A percentile compares a stretch with the other conserved stretches of the same genome.
These are phyloP conservation scores for Psidium friedrichsthalianum DNA, from an alignment of 345 rosid species.

Conservation along the genomic window DNA sequence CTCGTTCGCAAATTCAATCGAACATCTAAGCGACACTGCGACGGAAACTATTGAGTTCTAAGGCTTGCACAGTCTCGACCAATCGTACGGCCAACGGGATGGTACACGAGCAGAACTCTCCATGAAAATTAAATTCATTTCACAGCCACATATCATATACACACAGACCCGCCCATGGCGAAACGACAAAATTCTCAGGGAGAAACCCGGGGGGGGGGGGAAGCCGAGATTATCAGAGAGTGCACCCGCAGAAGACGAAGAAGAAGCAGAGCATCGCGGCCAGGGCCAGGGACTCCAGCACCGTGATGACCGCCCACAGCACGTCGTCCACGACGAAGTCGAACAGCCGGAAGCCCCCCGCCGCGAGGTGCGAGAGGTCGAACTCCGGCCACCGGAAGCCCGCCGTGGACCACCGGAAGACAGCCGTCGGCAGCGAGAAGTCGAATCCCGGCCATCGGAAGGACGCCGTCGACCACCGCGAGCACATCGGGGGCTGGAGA, in stretches of 20 bases:
- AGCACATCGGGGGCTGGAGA: background rate
- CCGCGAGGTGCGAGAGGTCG: constrained; percentile 27
- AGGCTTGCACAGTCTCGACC: background rate
- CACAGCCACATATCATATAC: background rate
- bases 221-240: constrained; percentile 19
- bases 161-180: background rate
- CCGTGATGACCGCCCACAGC: constrained; percentile 46
- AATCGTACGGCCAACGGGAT: background rate
- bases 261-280: constrained; percentile 60
- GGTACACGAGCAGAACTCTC: background rate
- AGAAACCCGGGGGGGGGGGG: background rate
- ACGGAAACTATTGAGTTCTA: background rate
- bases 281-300: constrained; percentile 58
- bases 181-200: background rate
- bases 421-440: constrained; percentile 20
- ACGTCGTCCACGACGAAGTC: constrained; percentile 47
- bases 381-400: constrained; percentile 60
- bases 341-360: constrained; percentile 19
- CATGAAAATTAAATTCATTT: background rate
- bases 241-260: constrained; percentile 76
- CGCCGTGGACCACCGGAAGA: constrained; percentile 54
- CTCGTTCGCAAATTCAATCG: background rate
- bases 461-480: background rate
- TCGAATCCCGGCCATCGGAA: constrained; percentile 47
- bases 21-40: background rate